Base-by-base conservation (phyloP, 2,329 filamentous ascomycete genomes). In the Colletotrichum spaethianum region DNA sequence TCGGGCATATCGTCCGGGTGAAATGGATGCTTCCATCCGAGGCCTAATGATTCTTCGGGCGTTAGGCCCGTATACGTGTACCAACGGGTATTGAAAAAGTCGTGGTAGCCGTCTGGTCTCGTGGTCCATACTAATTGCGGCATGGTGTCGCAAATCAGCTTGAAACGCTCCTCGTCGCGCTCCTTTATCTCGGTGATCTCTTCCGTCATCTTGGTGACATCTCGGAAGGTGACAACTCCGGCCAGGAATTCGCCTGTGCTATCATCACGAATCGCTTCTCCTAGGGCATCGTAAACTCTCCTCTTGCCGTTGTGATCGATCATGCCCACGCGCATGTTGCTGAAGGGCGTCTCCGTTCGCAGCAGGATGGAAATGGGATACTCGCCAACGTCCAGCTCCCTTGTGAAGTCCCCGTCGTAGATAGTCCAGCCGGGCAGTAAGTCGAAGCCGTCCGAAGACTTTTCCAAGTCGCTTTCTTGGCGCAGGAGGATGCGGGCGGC, bases 11-110 rank as follows among this genome's bases (percentile, higher is more conserved):
- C 93, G 36, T 95, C 93, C 0, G 89, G 88, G 75, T 95, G 93
- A 74, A 94, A 93, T 0, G 90, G 86, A 3, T 85, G 82, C 76
- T 85, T 83, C 92, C 92, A 94, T 2, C 87, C 88, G 38, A 84
- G 77, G 0, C 92, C 93, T 2, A 92, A 75, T 33, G 90, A 93
- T 12, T 91, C 84, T 55, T 92, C 89, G 12, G 86, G 84, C 0
- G 86, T 87, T 31, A 94, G 81, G 0, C 93, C 92, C 0, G 93
- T 95, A 76, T 93, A 95, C n/a, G 90, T 88, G 77, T 93, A 94
- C 92, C 93, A 96, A n/a, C 91, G 85, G 57, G 90, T 88, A 70
- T 93, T 93, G 80, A 92, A 95, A 81, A 94, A 95, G 76, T 95
- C 93, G 75, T 90, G 87, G 33, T 83, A 76, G 0, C 93, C 93